These are phyloP conservation scores for Straminergon stramineum DNA, from an alignment of 225 moss, liverwort and hornwort genomes.

Conservation along the genomic window DNA sequence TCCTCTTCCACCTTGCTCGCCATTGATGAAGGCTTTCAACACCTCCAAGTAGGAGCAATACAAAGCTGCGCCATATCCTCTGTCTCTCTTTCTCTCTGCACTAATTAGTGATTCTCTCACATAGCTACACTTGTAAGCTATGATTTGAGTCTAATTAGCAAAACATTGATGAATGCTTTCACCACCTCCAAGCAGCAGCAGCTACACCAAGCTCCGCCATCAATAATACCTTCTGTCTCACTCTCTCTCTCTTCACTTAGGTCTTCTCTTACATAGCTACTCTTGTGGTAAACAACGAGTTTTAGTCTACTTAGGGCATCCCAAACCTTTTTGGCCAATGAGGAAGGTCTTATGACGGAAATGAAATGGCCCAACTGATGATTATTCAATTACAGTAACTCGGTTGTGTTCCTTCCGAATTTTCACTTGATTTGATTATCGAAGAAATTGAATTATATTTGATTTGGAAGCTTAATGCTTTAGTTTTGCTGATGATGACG, in stretches of 20 bases:
- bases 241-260: neutral
- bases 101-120: neutral
- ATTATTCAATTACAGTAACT: neutral
- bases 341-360: neutral
- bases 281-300: neutral
- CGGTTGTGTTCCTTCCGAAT: neutral
- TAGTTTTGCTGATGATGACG: neutral
- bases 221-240: too few species aligned
- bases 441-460: neutral
- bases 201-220: neutral
- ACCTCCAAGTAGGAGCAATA: neutral
- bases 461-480: neutral
- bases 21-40: neutral
- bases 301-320: neutral
- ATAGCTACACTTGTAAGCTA: neutral
- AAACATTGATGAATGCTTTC: neutral
- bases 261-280: neutral
- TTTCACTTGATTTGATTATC: neutral
- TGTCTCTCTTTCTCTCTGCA: too few species aligned
- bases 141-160: neutral
- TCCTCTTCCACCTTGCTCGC: slow-evolving; percentile 13
- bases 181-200: neutral
- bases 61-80: neutral
- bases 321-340: neutral
- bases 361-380: neutral